phyloP scores from a whole-genome alignment of 2,329 filamentous ascomycete species.

The Penicillium glabrum region DNA sequence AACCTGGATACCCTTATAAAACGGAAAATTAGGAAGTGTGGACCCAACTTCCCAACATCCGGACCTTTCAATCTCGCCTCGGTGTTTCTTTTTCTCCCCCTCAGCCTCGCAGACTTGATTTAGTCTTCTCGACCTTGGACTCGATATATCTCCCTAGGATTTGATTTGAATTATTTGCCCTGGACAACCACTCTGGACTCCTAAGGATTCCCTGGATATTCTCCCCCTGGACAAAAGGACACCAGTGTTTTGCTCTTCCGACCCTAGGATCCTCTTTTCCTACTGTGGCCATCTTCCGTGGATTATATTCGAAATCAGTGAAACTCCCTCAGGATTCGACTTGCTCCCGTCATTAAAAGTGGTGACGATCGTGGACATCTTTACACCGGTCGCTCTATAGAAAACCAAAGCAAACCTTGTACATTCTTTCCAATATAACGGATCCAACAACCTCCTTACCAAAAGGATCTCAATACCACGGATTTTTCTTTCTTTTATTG shows the following conservation, averaged over 20 bases:
- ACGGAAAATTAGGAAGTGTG: background rate
- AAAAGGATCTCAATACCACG: conserved; percentile 13
- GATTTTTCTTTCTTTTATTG: conserved; percentile 21
- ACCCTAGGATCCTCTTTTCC: conserved; percentile 3
- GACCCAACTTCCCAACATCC: background rate
- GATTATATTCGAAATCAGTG: background rate
- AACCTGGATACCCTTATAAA: background rate
- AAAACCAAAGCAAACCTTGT: conserved; percentile 14
- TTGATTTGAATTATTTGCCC: conserved; percentile 17
- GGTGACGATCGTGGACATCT: conserved; percentile 9
- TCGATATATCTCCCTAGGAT: background rate
- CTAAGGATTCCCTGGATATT: conserved; percentile 5
- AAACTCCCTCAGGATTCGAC: conserved; percentile 3
- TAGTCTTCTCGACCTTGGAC: conserved; percentile 2
- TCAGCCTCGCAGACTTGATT: conserved; percentile 17
- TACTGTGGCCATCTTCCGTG: conserved; percentile 5
- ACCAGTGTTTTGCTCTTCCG: conserved; percentile 12
- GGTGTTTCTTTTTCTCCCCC: background rate
- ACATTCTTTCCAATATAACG: conserved; percentile 23
- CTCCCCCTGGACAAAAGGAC: conserved; percentile 10
- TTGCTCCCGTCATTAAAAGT: background rate
- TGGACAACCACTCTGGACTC: conserved; percentile 17
- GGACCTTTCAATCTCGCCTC: conserved; percentile 6
- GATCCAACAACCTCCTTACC: conserved; percentile 7
- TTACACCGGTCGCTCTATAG: conserved; percentile 12